Evolutionary conservation across 805 yeast species (phyloP), one percentile per base, ranked within the genome.

Genomic region (Yarrowia keelungensis): DNA sequence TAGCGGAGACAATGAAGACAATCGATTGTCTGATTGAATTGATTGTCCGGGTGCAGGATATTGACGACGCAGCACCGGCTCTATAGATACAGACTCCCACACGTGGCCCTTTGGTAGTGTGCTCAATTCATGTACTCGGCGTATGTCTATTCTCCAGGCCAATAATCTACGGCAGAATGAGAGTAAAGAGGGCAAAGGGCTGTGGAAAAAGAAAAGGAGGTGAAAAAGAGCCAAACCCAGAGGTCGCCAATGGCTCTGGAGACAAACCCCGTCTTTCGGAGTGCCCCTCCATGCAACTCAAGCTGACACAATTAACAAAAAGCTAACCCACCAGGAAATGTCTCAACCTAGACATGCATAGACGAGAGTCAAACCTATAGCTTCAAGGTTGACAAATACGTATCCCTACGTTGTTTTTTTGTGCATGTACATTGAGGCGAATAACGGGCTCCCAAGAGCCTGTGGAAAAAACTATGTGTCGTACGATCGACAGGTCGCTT

Each of bases 261-360:
- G 19, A 15, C 53, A 15, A 8, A 26, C 56, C 41, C 41, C 56
- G 41, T 50, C 41, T 50, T n/a, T 32, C 7, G 32, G 32, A 26
- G 32, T 35, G 22, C 43, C 43, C 58, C 43, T 19, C 58, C 58
- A 36, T 53, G 56, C 56, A 50, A 19, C 11, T 45, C 16, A 35
- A 14, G 19, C 36, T 14, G n/a, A 5, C 35, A 35, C 41, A 16
- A n/a, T 4, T 3, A 5, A 51, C 10, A 36, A n/a, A 36, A 51
- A 36, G 14, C 16, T 11, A 36, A 38, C 15, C 5, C 15, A 12
- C 9, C 32, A 5, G 56, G 42, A 53, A 53, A 53, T 53, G 59
- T 53, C 59, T 53, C 59, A 53, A 53, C 45, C 59, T 53, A 53
- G 43, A 36, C 45, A 19, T 22, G 45, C 59, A 53, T 53, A 53